Conservation (phyloP, 192 early-diverging fungal genomes). For the Oehlia diaphana region DNA sequence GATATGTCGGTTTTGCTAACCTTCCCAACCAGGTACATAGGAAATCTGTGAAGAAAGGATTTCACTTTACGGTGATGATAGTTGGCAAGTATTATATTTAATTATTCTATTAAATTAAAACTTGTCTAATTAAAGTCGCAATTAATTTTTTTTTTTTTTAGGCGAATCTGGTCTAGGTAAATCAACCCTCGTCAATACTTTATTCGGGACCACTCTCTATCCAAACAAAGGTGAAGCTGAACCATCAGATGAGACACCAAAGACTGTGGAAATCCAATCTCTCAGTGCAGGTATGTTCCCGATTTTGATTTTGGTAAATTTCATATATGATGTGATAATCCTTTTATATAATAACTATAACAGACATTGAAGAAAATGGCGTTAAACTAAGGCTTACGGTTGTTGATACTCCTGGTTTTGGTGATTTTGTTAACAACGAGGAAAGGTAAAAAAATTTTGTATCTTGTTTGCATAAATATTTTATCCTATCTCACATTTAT, state of each 20-base stretch:
- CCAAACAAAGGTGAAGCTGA: constrained; percentile 75
- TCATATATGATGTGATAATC: background rate
- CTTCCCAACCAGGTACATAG: constrained; percentile 94
- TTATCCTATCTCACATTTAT: background rate
- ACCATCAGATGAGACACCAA: constrained; percentile 60
- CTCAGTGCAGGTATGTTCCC: constrained; percentile 57
- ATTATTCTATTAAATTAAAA: background rate
- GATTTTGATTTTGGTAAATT: background rate
- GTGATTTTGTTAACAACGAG: constrained; percentile 99
- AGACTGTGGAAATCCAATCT: constrained; percentile 78
- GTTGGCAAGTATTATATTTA: constrained; percentile 67
- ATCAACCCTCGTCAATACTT: constrained; percentile 96
- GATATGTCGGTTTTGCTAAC: constrained; percentile 87
- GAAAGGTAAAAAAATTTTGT: constrained; percentile 62
- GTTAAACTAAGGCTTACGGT: constrained; percentile 92
- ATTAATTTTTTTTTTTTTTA: constrained; percentile 32
- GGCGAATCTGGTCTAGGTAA: constrained; percentile 96
- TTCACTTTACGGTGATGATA: constrained; percentile 95
- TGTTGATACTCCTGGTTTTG: constrained; percentile 97
- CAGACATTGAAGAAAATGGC: constrained; percentile 95
- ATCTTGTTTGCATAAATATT: background rate
- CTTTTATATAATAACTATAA: background rate
- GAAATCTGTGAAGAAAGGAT: constrained; percentile 92
- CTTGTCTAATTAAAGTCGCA: background rate
- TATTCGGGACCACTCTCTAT: constrained; percentile 89